A percentile compares a stretch with the other conserved stretches of the same genome.
Evolutionary conservation across 2,329 filamentous ascomycete genomes (phyloP).

Genomic region (Diplodia scrobiculata): DNA sequence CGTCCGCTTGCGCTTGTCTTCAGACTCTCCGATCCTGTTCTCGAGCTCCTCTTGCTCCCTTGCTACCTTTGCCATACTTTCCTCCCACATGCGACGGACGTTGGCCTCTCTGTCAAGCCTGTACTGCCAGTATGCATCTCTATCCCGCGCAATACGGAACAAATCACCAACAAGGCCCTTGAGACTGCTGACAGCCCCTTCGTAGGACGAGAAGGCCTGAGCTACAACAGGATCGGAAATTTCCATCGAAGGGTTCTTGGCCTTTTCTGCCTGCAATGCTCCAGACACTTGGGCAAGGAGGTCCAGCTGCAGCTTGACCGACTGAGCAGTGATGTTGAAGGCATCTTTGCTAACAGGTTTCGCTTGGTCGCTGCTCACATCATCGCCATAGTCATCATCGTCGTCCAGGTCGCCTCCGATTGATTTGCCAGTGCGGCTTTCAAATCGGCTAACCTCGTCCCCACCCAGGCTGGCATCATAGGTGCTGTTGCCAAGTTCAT

Average conservation of each 20-base stretch:
- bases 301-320: conserved; percentile 87
- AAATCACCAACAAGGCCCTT: conserved; percentile 83
- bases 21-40: conserved; percentile 81
- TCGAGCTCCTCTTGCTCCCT: conserved; percentile 91
- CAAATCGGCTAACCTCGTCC: conserved; percentile 53
- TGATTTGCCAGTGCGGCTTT: conserved; percentile 54
- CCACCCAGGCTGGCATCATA: conserved; percentile 62
- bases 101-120: conserved; percentile 87
- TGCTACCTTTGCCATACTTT: conserved; percentile 97
- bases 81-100: conserved; percentile 95
- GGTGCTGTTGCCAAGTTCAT: conserved; percentile 55
- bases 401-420: conserved; percentile 63
- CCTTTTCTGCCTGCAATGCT: conserved; percentile 73
- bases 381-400: conserved; percentile 74
- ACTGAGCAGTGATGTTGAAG: conserved; percentile 95
- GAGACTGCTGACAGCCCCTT: conserved; percentile 83
- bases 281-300: conserved; percentile 81
- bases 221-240: conserved; percentile 76
- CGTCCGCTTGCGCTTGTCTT: conserved; percentile 84
- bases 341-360: conserved; percentile 77
- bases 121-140: conserved; percentile 97
- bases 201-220: conserved; percentile 81
- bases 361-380: conserved; percentile 74
- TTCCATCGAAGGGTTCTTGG: conserved; percentile 67
- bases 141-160: conserved; percentile 86